A percentile compares a stretch with the other conserved stretches of the same genome.
Evolutionary conservation across 2,329 filamentous ascomycete species (phyloP).

Genomic region (Calonectria honghensis): DNA sequence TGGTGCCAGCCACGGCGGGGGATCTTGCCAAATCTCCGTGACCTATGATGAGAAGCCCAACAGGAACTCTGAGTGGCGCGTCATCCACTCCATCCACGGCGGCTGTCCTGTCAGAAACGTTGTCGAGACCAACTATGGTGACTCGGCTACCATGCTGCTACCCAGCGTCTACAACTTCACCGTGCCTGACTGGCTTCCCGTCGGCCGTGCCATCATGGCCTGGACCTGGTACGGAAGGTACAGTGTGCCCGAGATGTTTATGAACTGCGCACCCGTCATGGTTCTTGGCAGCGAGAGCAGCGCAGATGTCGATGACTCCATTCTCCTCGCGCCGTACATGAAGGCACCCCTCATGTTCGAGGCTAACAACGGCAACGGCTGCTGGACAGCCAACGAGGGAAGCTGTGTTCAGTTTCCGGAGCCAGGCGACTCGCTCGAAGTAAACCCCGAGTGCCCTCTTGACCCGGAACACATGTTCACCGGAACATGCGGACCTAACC

Average conservation of each 20-base stretch:
- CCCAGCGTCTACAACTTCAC: slow-evolving; percentile 21
- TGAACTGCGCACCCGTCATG: slow-evolving; percentile 87
- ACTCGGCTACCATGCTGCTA: neutral
- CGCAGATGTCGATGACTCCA: slow-evolving; percentile 2
- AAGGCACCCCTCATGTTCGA: slow-evolving; percentile 24
- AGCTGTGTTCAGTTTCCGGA: slow-evolving; percentile 27
- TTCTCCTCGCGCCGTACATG: neutral
- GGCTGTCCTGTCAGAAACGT: slow-evolving; percentile 15
- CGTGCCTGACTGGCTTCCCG: slow-evolving; percentile 6
- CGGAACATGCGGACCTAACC: neutral
- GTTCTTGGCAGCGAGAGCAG: slow-evolving; percentile 68
- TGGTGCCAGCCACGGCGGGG: slow-evolving; percentile 68
- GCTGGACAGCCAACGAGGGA: slow-evolving; percentile 26
- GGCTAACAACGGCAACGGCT: slow-evolving; percentile 31
- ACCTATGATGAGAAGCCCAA: slow-evolving; percentile 82
- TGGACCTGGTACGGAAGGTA: slow-evolving; percentile 94
- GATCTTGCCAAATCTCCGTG: slow-evolving; percentile 88
- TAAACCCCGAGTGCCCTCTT: slow-evolving; percentile 14
- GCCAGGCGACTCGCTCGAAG: slow-evolving; percentile 2
- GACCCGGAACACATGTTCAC: slow-evolving; percentile 15
- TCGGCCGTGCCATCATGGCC: slow-evolving; percentile 70
- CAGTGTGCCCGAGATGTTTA: slow-evolving; percentile 93
- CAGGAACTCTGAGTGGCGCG: slow-evolving; percentile 54
- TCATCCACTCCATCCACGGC: slow-evolving; percentile 18
- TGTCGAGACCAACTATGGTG: slow-evolving; percentile 19